Percentiles rank a stretch among this genome's conserved stretches.
phyloP scores from a whole-genome alignment of 2,329 filamentous ascomycete species.

The Albifimbria verrucaria region DNA sequence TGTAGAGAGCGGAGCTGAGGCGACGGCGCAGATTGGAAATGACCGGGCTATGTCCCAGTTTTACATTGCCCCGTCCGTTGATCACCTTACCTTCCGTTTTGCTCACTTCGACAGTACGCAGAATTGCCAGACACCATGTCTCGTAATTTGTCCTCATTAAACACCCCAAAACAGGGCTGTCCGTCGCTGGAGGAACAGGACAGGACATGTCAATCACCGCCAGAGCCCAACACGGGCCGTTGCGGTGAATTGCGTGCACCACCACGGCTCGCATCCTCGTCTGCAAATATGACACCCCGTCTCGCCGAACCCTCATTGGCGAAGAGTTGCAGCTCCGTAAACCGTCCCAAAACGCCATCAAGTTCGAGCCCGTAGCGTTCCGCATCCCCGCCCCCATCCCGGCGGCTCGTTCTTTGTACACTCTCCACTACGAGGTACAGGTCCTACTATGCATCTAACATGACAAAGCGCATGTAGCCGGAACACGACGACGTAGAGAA shows the following conservation, averaged over 20 bases:
- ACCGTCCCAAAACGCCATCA: neutral
- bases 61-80: neutral
- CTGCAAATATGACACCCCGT: too few relatives aligned
- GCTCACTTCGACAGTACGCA: neutral
- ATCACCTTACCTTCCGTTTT: neutral
- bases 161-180: neutral
- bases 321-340: neutral
- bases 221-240: too few relatives aligned
- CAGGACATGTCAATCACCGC: neutral
- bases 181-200: neutral
- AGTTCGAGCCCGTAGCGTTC: neutral
- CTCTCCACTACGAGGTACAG: too few relatives aligned
- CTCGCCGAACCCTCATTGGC: neutral
- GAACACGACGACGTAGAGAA: too few relatives aligned
- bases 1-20: neutral
- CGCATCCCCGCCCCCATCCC: neutral
- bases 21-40: neutral
- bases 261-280: too few relatives aligned
- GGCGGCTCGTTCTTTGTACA: neutral
- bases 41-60: neutral
- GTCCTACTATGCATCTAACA: too few relatives aligned
- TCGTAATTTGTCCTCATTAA: neutral
- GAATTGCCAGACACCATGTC: neutral
- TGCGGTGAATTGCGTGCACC: too few relatives aligned
- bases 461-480: too few relatives aligned